Evolutionary conservation across 1,284 basidiomycete genomes (phyloP), one percentile per base, ranked within the genome.

Genomic region (Austroboletus novae-zelandiae): DNA sequence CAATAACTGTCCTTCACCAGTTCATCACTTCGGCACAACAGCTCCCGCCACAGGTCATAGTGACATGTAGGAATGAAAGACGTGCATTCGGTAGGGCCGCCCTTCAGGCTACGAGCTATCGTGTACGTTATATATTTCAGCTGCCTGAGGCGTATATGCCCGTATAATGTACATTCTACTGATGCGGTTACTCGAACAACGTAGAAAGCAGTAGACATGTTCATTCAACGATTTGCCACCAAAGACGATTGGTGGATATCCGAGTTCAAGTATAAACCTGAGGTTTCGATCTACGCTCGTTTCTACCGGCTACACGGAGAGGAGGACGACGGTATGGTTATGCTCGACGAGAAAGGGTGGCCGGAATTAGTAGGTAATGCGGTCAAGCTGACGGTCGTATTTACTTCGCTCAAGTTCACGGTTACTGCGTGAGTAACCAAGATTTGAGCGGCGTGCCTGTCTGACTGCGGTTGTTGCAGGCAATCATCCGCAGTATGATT

Each of bases 181-280:
- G 31, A 20, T 34, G 35, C 51, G 64, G 44, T 67, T 34, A 17
- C 25, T 13, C 9, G 7, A 36, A 15, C 35, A 13, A 34, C 39
- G 36, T 48, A 66, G 64, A 66, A 64, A 62, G 64, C 47, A 32
- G 53, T 53, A 31, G 67, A 66, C 20, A 13, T 69, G 31, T 66
- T 66, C 48, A 64, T 68, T 6, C 66, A 66, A 32, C 66, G 64
- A 20, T 66, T 66, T 35, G 62, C 64, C 18, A 66, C 65, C 45
- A 69, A 69, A 36, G 66, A 66, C 43, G 64, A 66, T 23, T 66
- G 64, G 64, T 66, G 67, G 67, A 61, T 68, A 64, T 68, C 67
- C 29, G 64, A 66, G 44, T 64, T 48, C 45, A 57, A 50, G 53
- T 68, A 66, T 27, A 66, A 69, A 45, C 64, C 64, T 7, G 67